Evolutionary conservation across 768 basidiomycete species (phyloP).

Genomic region (Hortiboletus flavorubellus): DNA sequence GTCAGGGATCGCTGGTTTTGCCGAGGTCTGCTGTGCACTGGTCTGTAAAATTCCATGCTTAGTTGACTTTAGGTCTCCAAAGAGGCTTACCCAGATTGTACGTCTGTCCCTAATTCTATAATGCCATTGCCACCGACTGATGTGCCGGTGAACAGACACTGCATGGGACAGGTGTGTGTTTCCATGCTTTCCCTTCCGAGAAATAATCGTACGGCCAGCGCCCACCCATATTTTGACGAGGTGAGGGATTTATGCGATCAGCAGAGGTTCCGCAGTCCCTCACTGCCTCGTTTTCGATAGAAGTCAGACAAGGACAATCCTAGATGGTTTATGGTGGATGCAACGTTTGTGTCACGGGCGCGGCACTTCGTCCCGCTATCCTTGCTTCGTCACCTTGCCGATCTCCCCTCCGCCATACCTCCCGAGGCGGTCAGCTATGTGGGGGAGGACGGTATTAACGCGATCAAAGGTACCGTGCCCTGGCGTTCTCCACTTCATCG

Average conservation of each 20-base stretch:
- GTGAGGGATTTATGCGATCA: constrained; percentile 37
- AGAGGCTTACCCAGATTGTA: constrained; percentile 89
- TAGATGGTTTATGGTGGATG: constrained; percentile 92
- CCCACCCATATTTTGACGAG: constrained; percentile 78
- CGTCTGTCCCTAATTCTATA: constrained; percentile 27
- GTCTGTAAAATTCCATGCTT: constrained; percentile 1
- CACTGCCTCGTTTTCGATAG: constrained; percentile 34
- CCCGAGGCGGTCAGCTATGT: constrained; percentile 67
- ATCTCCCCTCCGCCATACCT: constrained; percentile 32
- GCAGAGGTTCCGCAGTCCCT: neutral
- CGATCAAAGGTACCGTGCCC: constrained; percentile 55
- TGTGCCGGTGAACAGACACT: constrained; percentile 52
- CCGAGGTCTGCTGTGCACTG: constrained; percentile 50
- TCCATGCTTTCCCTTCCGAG: neutral
- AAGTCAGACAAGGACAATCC: constrained; percentile 76
- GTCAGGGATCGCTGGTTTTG: constrained; percentile 75
- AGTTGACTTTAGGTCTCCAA: constrained; percentile 54
- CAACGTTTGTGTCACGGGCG: constrained; percentile 63
- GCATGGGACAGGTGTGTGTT: constrained; percentile 79
- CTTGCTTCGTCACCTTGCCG: constrained; percentile 65
- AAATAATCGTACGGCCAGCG: constrained; percentile 30
- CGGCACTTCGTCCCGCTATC: constrained; percentile 74
- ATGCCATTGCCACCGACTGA: constrained; percentile 7
- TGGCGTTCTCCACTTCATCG: neutral
- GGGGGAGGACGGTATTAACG: constrained; percentile 53